These are phyloP conservation scores for Diaporthe eres DNA, from an alignment of 2,329 filamentous ascomycete species.

Conservation along the genomic window DNA sequence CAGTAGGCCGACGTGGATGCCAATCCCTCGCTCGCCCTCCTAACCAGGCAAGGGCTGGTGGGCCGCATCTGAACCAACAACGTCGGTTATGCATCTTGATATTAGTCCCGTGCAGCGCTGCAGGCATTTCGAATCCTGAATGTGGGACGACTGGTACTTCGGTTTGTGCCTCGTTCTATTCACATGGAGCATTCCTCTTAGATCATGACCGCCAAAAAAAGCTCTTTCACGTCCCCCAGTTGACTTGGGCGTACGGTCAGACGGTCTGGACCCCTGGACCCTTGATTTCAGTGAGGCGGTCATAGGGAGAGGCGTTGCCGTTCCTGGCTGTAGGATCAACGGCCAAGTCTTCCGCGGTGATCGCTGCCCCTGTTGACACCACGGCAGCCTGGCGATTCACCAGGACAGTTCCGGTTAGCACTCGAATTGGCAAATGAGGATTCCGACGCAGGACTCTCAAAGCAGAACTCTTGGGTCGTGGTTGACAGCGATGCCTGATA, in stretches of 20 bases:
- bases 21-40: not conserved
- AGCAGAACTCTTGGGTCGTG: conserved; percentile 3
- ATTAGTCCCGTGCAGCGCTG: not conserved
- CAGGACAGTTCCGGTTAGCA: not conserved
- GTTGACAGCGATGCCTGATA: not conserved
- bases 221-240: not conserved
- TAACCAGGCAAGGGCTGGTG: not conserved
- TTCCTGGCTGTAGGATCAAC: not conserved
- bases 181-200: not conserved
- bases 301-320: not conserved
- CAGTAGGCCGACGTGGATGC: not conserved
- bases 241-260: not conserved
- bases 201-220: not conserved
- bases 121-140: not conserved
- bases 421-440: not conserved
- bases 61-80: not conserved
- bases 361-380: not conserved
- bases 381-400: not conserved
- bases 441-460: not conserved
- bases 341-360: not conserved
- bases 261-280: not conserved
- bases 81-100: not conserved
- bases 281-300: not conserved
- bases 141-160: not conserved
- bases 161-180: not conserved